phyloP scores from a whole-genome alignment of 2,329 filamentous ascomycete genomes.

The Leptoxyphium fumago region DNA sequence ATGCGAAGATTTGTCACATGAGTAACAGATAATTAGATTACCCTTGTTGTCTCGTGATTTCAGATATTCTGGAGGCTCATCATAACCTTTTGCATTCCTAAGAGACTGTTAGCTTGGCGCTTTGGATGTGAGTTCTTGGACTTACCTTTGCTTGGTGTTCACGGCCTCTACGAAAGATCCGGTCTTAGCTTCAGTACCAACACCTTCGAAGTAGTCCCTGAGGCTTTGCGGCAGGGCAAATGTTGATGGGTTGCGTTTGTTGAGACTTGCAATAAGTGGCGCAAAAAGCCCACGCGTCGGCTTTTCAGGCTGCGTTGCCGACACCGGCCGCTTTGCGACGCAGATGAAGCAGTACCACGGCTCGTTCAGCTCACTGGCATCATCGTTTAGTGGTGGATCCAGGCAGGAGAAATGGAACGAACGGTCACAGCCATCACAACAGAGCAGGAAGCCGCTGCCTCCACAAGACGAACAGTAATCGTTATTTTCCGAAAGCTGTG shows the following conservation, averaged over 20 bases:
- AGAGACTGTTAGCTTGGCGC: background rate
- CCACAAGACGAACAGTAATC: conserved; percentile 81
- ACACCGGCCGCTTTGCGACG: conserved; percentile 26
- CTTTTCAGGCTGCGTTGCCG: conserved; percentile 17
- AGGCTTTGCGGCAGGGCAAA: conserved; percentile 51
- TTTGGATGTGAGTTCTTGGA: too few relatives aligned
- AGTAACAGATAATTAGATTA: conserved; percentile 61
- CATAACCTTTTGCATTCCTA: conserved; percentile 23
- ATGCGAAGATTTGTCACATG: conserved; percentile 50
- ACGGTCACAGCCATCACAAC: conserved; percentile 81
- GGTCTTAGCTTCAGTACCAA: conserved; percentile 52
- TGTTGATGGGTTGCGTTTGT: conserved; percentile 20
- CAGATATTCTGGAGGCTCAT: conserved; percentile 24
- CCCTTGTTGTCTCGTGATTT: conserved; percentile 46
- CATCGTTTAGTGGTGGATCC: conserved; percentile 53
- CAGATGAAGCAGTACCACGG: conserved; percentile 74
- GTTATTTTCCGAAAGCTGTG: conserved; percentile 50
- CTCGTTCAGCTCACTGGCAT: conserved; percentile 42
- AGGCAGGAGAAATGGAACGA: conserved; percentile 85
- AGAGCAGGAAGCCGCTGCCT: conserved; percentile 71
- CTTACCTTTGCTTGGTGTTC: conserved; percentile 20
- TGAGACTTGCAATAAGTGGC: conserved; percentile 41
- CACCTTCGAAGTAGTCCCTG: conserved; percentile 65
- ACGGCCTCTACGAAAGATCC: conserved; percentile 66
- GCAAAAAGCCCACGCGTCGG: conserved; percentile 42